These are phyloP conservation scores for Salix exigua DNA, from an alignment of 345 rosid genomes.

Conservation along the genomic window DNA sequence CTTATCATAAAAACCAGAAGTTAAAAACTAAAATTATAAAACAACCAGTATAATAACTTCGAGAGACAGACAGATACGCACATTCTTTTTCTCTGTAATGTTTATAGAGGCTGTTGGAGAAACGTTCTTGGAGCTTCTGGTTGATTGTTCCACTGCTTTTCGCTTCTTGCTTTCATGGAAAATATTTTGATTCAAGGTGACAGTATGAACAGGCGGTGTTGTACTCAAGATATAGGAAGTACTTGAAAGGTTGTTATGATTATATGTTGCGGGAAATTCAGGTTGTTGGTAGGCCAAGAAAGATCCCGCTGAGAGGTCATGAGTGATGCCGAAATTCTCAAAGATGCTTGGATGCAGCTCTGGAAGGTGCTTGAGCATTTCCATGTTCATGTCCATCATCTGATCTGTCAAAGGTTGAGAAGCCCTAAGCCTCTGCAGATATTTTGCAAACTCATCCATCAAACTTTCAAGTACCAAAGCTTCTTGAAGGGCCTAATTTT, in stretches of 20 bases:
- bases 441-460: constrained; percentile 32
- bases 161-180: constrained; percentile 21
- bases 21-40: not conserved
- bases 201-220: constrained; percentile 1
- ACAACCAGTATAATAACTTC: not conserved
- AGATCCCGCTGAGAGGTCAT: constrained; percentile 22
- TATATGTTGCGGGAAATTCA: constrained; percentile 10
- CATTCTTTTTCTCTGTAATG: constrained; percentile 21
- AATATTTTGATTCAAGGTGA: constrained; percentile 10
- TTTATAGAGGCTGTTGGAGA: constrained; percentile 24
- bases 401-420: constrained; percentile 18
- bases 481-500: not conserved
- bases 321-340: constrained; percentile 21
- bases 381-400: constrained; percentile 29
- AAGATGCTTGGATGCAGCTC: constrained; percentile 28
- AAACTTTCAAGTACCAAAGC: not conserved
- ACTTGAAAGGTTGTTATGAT: not conserved
- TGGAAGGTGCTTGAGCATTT: constrained; percentile 29
- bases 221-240: constrained; percentile 14
- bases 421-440: constrained; percentile 29
- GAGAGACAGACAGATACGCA: not conserved
- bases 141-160: constrained; percentile 24
- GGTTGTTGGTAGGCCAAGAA: constrained; percentile 29
- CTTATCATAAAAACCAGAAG: no score
- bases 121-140: constrained; percentile 18